Evolutionary conservation across 2,329 filamentous ascomycete species (phyloP).

Genomic region (Pezicula carpinea): DNA sequence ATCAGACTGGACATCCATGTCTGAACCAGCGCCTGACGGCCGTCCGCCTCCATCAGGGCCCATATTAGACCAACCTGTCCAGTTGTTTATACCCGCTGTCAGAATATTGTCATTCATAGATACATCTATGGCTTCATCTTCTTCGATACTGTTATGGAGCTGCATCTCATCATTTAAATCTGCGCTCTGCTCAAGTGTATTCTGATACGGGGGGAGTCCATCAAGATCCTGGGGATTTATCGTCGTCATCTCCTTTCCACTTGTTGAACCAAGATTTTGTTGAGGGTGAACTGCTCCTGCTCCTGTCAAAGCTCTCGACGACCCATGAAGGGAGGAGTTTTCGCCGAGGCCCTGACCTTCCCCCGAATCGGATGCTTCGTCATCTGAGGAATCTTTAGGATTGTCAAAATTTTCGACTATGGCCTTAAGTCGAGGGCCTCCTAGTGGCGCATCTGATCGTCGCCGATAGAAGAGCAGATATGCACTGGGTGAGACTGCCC

Average conservation of each 20-base stretch:
- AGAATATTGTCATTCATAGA: conserved; percentile 10
- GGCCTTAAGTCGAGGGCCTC: conserved; percentile 68
- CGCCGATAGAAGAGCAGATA: conserved; percentile 97
- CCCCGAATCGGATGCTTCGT: conserved; percentile 56
- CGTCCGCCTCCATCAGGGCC: conserved; percentile 8
- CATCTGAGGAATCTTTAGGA: conserved; percentile 29
- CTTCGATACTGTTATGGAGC: conserved; percentile 20
- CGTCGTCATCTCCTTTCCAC: conserved; percentile 24
- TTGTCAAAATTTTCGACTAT: conserved; percentile 62
- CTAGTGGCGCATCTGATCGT: conserved; percentile 70
- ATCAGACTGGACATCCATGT: conserved; percentile 14
- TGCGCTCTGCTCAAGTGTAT: conserved; percentile 14
- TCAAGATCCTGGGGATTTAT: conserved; percentile 22
- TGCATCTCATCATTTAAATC: conserved; percentile 16
- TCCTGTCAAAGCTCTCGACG: conserved; percentile 81
- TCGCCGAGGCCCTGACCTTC: conserved; percentile 83
- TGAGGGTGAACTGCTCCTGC: conserved; percentile 69
- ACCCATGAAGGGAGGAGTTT: conserved; percentile 81
- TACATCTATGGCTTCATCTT: conserved; percentile 26
- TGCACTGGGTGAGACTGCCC: conserved; percentile 69
- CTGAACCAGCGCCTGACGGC: conserved; percentile 24
- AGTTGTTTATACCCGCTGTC: conserved; percentile 2
- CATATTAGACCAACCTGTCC: conserved; percentile 15
- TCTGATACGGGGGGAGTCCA: conserved; percentile 19
- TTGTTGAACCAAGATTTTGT: conserved; percentile 52